Base-by-base conservation (phyloP, 164 flowering plant genomes). In the Protea cynaroides region DNA sequence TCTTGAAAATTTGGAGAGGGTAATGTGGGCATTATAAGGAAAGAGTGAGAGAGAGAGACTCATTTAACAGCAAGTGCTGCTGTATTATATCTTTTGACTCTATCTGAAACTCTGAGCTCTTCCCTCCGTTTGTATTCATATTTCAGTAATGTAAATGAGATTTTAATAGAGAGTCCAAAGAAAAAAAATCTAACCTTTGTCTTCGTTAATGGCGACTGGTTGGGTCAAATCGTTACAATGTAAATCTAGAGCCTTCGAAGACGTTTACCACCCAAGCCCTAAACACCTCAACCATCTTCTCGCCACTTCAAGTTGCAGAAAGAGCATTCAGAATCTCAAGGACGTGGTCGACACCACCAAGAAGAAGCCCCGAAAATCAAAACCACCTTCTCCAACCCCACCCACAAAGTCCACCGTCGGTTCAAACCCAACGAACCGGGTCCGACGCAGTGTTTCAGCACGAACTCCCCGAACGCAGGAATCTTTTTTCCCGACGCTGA, bases 141-240 rank as follows among this genome's bases (percentile, higher is more conserved):
- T 2, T 14, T 17, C 13, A 12, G 1, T 0, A 15, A 49, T 49
- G 52, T 14, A 15, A 49, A 49, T 49, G 52, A 49, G 18, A 15
- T 29, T 29, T 29, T n/a, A 49, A 49, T 3, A 49, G 7, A 14
- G 15, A 17, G 54, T n/a, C n/a, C n/a, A n/a, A 6, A 24, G 47
- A 67, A 63, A 59, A 70, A 51, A 58, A 58, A 51, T 44, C 34
- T 51, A 24, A 44, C 55, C 23, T 21, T 21, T 17, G 56, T 56
- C 72, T 78, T 68, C 68, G 69, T 67, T 23, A 76, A 88, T 91
- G 97, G 85, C 96, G 79, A 72, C 79, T 58, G 84, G 86, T 24
- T 91, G 97, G 99, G 85, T 92, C 22, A 88, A 81, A 60, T 85
- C 97, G 7, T 56, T 91, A 50, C 96, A 91, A 23, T 95, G 99